Conservation (phyloP, 495 filamentous ascomycete genomes). For the Annulohypoxylon maeteangense region DNA sequence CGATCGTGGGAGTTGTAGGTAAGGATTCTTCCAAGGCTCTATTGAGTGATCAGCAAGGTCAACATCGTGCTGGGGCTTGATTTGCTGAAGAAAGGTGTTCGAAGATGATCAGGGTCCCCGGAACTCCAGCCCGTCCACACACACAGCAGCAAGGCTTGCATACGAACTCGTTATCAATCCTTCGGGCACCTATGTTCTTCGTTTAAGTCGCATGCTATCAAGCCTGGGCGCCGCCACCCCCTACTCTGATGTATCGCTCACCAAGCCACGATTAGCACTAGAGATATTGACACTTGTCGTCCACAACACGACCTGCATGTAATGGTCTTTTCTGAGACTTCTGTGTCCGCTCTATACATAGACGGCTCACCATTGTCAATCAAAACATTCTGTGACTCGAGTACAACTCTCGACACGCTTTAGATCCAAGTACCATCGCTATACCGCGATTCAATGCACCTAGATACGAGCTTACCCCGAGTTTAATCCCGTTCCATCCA, state of each 20-base stretch:
- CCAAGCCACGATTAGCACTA: not conserved
- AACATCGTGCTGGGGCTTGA: not conserved
- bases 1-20: not conserved
- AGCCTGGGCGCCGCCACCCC: slow-evolving; percentile 16
- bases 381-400: not conserved
- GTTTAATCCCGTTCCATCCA: not conserved
- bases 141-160: slow-evolving; percentile 21
- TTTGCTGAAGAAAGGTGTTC: slow-evolving; percentile 5
- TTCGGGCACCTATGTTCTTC: slow-evolving; percentile 4
- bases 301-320: not conserved
- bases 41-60: not conserved
- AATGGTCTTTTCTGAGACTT: not conserved
- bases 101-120: slow-evolving; percentile 4
- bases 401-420: no score
- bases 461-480: not conserved
- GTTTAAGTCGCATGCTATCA: not conserved
- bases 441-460: not conserved
- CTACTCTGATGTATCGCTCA: not conserved
- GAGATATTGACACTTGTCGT: slow-evolving; percentile 6
- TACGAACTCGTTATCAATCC: slow-evolving; percentile 8
- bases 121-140: not conserved
- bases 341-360: not conserved
- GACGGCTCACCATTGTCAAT: not conserved
- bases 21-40: not conserved
- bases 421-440: not conserved